Base-by-base conservation (phyloP, 495 filamentous ascomycete genomes). In the Penicillium cataractarum region DNA sequence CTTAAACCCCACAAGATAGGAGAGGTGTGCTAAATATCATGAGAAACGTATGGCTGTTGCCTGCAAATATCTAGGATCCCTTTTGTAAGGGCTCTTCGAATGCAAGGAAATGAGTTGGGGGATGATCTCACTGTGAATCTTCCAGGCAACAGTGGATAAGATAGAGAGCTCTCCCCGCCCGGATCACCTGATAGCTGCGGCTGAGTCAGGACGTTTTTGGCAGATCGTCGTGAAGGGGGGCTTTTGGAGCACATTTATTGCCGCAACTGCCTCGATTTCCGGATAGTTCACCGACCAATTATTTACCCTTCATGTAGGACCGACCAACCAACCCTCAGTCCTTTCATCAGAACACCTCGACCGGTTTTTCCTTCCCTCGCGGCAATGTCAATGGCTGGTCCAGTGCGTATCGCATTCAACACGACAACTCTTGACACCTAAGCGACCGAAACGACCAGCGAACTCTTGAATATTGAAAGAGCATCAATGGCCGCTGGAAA, bases 401-500 rank as follows among this genome's bases (percentile, higher is more conserved):
- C 55, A 65, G 57, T 60, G 62, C 42, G 54, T n/a, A 57, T 26
- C 27, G 42, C 33, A 32, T 46, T 31, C 53, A 58, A 51, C 55
- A 44, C 33, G 37, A 50, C 50, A 57, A 19, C 46, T 7, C 49
- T 53, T 52, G 51, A 60, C 64, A 54, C 50, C 35, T 66, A 64
- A 40, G 54, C 27, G 21, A 56, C 33, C 19, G 29, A 35, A 33
- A 44, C 51, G 33, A 54, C 48, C 10, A 29, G 19, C 21, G 58
- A 50, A 35, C n/a, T 24, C 21, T 35, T 31, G 51, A 26, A 64
- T 24, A 60, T 50, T 7, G 29, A 42, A 50, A 27, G 22, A 4
- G 24, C 26, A 35, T 37, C 60, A 62, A 80, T 80, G 78, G 71
- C 76, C 29, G 58, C 69, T 26, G 60, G 54, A 19, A 67, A 71